These are phyloP conservation scores for Acacia concinna DNA, from an alignment of 331 rosid genomes.

Conservation along the genomic window DNA sequence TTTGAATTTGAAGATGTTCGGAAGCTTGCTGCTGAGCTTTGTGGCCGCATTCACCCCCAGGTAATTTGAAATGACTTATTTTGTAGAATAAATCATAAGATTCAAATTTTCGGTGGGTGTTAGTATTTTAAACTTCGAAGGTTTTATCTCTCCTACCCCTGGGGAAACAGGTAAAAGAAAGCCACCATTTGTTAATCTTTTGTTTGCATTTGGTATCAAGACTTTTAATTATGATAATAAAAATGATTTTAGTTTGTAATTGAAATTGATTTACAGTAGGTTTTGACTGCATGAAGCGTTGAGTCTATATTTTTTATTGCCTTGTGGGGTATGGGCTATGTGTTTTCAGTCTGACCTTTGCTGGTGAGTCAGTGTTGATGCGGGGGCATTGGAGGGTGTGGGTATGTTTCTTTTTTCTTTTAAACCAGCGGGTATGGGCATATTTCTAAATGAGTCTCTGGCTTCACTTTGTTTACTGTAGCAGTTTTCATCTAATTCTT, in stretches of 20 bases:
- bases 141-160: neutral
- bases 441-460: neutral
- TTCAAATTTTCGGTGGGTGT: conserved; percentile 12
- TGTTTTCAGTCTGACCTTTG: neutral
- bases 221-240: neutral
- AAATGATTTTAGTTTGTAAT: neutral
- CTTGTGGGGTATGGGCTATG: neutral
- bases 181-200: neutral
- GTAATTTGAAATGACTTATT: conserved; percentile 36
- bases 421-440: neutral
- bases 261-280: neutral
- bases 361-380: neutral
- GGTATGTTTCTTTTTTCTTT: neutral
- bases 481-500: neutral
- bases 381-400: neutral
- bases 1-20: conserved; percentile 82
- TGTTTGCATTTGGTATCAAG: neutral
- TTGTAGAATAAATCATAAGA: neutral
- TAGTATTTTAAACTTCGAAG: neutral
- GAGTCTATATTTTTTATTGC: neutral
- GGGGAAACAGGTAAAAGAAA: neutral
- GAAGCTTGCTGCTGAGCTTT: conserved; percentile 89
- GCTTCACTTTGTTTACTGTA: neutral
- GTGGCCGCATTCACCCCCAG: conserved; percentile 92
- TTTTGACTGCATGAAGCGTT: neutral